Percentiles rank a stretch among this genome's conserved stretches.
These are phyloP conservation scores for Alternaria triticina DNA, from an alignment of 2,329 filamentous ascomycete species.

Conservation along the genomic window DNA sequence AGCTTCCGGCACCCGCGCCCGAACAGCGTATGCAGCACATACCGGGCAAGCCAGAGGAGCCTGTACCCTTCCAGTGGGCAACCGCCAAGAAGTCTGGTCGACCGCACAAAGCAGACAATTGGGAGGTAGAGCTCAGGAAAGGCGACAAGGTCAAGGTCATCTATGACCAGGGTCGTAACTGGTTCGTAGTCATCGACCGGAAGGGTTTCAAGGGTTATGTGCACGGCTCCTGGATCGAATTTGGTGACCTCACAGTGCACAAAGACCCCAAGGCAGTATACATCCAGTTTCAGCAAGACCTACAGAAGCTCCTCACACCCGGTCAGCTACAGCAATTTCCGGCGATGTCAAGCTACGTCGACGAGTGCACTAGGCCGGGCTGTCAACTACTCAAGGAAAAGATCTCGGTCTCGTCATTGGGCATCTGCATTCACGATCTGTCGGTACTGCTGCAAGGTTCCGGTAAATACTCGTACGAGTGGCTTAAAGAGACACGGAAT, in stretches of 20 bases:
- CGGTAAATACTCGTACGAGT: slow-evolving; percentile 26
- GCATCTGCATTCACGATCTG: slow-evolving; percentile 41
- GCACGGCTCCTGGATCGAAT: slow-evolving; percentile 34
- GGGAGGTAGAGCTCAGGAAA: slow-evolving; percentile 33
- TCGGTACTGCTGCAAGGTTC: slow-evolving; percentile 33
- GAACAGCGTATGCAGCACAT: slow-evolving; percentile 1
- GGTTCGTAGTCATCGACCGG: slow-evolving; percentile 27
- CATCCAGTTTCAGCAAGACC: slow-evolving; percentile 21
- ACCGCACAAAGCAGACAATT: slow-evolving; percentile 27
- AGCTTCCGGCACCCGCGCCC: background rate
- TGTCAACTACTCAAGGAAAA: slow-evolving; percentile 31
- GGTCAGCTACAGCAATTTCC: slow-evolving; percentile 30
- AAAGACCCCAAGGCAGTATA: slow-evolving; percentile 24
- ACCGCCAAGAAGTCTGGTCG: slow-evolving; percentile 28
- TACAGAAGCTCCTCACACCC: slow-evolving; percentile 19
- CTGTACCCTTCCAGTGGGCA: slow-evolving; percentile 21
- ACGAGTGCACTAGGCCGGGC: slow-evolving; percentile 20
- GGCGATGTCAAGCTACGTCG: slow-evolving; percentile 23
- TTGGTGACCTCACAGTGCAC: slow-evolving; percentile 17
- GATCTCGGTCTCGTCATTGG: slow-evolving; percentile 5
- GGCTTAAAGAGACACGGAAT: slow-evolving; percentile 37
- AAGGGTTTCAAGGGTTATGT: slow-evolving; percentile 28
- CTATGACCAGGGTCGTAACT: slow-evolving; percentile 28
- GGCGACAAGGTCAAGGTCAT: slow-evolving; percentile 34
- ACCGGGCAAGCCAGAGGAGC: background rate